Evolutionary conservation across 2,329 filamentous ascomycete genomes (phyloP).

Genomic region (Ceratocystis albifundus): DNA sequence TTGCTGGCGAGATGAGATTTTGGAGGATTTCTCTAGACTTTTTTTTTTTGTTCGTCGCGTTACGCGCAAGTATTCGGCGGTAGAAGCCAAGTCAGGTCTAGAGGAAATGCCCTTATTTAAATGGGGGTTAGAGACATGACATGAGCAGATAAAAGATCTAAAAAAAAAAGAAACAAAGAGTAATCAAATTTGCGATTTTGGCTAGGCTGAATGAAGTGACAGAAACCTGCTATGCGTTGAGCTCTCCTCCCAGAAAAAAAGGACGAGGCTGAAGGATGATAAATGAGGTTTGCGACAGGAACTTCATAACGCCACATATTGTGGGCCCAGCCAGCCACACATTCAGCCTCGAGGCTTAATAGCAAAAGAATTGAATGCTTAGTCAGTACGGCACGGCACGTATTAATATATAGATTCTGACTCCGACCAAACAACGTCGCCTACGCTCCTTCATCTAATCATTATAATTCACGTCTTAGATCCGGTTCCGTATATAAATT

Average conservation of each 20-base stretch:
- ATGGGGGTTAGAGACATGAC: neutral
- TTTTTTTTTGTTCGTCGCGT: slow-evolving; percentile 1
- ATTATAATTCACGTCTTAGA: too few species aligned
- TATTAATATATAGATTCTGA: too few species aligned
- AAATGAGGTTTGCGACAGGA: neutral
- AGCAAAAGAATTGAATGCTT: too few species aligned
- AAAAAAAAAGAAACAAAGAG: too few species aligned
- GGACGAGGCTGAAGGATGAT: slow-evolving; percentile 3
- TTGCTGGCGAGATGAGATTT: neutral
- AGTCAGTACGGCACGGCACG: too few species aligned
- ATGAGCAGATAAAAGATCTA: neutral
- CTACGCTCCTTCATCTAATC: too few species aligned
- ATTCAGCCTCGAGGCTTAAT: neutral
- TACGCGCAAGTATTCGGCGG: neutral
- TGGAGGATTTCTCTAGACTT: neutral
- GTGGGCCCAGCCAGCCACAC: slow-evolving; percentile 1
- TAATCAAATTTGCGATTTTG: neutral
- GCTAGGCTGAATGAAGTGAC: neutral
- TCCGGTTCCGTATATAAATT: too few species aligned
- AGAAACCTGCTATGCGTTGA: neutral
- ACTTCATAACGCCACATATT: neutral
- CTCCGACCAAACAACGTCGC: too few species aligned
- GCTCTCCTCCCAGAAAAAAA: neutral
- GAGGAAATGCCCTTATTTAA: too few species aligned
- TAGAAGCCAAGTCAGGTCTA: too few species aligned